Base-by-base conservation (phyloP, 1,139 yeast species). In the Yamadazyma blattariae region DNA sequence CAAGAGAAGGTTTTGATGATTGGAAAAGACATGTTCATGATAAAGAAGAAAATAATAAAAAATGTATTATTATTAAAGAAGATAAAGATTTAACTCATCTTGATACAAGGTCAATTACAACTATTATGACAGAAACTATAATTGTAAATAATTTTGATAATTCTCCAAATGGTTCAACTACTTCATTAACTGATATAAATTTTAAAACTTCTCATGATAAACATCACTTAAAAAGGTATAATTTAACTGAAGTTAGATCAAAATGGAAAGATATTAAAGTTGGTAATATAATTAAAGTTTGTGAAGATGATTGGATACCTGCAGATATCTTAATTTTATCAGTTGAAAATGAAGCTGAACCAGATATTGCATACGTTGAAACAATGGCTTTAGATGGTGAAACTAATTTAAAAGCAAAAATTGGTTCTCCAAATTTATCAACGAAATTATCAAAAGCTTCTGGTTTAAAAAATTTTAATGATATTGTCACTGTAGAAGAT, bases 321-420 rank as follows among this genome's bases (percentile, higher is more conserved):
- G 96, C 97, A 0, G 98, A 92, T 61, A 55, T 92, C 8, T 55
- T 92, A 2, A 50, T 92, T 9, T 56, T 94, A 29, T 73, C 87
- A 2, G 76, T 92, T 2, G 19, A 16, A 10, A 64, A 68, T 33
- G 76, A 77, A 33, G 79, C 79, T 10, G 77, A 76, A 25, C 76
- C 79, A 39, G 85, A 82, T 38, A 86, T 82, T 46, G 83, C 95
- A 1, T 87, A 79, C 48, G 80, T 90, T 17, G 99, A 92, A 58
- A 92, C 99, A 0, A 90, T 92, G 92, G 98, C 96, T 1, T 67
- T 92, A 32, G 98, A 92, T 59, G 99, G 99, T 33, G 98, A 92
- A 59, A 92, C 97, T 0, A 90, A 89, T 52, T 67, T 92, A 42
- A 92, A 92, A 57, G 71, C 86, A 5, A 80, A 78, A 48, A 64